Percentiles rank a stretch among this genome's conserved stretches.
These are phyloP conservation scores for Trichoderma sp. DNA, from an alignment of 2,329 filamentous ascomycete genomes.

Conservation along the genomic window DNA sequence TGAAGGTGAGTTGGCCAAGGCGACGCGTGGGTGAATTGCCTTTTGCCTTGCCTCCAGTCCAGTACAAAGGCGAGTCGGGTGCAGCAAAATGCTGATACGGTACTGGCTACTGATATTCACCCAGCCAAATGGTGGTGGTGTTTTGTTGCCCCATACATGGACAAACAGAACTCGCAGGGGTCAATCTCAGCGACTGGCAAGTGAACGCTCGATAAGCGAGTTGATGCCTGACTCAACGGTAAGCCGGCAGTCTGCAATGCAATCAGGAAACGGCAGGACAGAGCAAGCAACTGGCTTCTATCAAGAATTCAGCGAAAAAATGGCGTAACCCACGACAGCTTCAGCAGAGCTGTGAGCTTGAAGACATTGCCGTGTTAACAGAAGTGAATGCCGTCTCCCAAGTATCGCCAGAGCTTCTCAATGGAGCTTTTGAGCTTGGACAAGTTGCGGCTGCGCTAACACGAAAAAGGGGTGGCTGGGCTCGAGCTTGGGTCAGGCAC, in stretches of 20 bases:
- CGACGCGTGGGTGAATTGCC: slow-evolving; percentile 16
- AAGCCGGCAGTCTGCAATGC: slow-evolving; percentile 18
- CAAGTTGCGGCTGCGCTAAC: background rate
- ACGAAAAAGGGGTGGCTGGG: slow-evolving; percentile 17
- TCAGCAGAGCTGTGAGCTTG: background rate
- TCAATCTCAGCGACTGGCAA: too few species aligned
- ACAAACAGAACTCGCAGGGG: background rate
- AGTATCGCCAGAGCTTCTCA: slow-evolving; percentile 11
- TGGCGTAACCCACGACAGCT: background rate
- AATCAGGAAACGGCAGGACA: background rate
- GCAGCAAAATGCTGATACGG: background rate
- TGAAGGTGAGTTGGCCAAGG: background rate
- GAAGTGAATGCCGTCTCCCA: slow-evolving; percentile 21
- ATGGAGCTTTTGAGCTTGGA: slow-evolving; percentile 17
- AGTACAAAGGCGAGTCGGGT: background rate
- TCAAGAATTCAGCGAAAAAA: too few species aligned
- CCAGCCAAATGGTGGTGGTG: slow-evolving; percentile 17
- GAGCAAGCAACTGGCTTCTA: background rate
- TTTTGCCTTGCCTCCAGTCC: background rate
- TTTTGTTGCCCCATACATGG: background rate
- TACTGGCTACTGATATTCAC: slow-evolving; percentile 5
- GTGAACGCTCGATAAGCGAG: slow-evolving; percentile 24
- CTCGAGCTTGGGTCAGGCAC: background rate
- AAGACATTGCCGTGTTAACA: slow-evolving; percentile 7
- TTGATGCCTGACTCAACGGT: slow-evolving; percentile 2